Conservation (phyloP, 768 basidiomycete species). For the Panaeolus cyanescens region DNA sequence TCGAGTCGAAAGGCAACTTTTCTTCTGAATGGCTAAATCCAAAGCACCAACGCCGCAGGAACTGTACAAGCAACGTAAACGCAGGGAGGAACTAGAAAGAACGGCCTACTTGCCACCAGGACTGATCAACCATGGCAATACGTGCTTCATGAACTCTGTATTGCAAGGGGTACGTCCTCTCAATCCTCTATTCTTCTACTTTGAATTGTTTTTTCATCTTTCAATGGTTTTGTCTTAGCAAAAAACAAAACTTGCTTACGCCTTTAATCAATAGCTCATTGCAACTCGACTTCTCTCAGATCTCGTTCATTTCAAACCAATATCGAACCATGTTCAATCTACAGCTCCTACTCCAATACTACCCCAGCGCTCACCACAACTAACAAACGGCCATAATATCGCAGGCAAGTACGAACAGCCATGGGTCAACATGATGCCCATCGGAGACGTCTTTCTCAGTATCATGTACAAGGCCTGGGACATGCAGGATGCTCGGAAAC, state of each 20-base stretch:
- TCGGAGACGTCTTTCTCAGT: conserved; percentile 68
- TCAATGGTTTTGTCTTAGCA: conserved; percentile 7
- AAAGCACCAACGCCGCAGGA: conserved; percentile 67
- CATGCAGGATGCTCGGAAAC: conserved; percentile 50
- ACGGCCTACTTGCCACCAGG: conserved; percentile 70
- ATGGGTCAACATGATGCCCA: conserved; percentile 63
- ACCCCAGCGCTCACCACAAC: conserved; percentile 60
- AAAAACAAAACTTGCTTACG: background rate
- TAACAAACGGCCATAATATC: conserved; percentile 66
- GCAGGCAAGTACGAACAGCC: conserved; percentile 53
- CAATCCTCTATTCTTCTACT: background rate
- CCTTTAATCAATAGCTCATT: conserved; percentile 50
- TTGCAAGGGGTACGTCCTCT: conserved; percentile 74
- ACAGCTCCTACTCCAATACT: conserved; percentile 40
- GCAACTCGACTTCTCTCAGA: conserved; percentile 64
- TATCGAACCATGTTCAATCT: conserved; percentile 42
- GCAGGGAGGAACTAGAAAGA: conserved; percentile 64
- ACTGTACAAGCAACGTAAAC: conserved; percentile 55
- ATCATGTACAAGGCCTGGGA: conserved; percentile 67
- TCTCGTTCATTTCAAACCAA: conserved; percentile 55
- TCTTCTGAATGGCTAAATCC: conserved; percentile 48
- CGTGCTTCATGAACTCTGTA: conserved; percentile 96
- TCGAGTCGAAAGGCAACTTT: background rate
- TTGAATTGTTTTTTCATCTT: conserved; percentile 5
- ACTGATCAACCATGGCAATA: conserved; percentile 81